Evolutionary conservation across 179 eudicot genomes (phyloP).

Genomic region (Dionaea muscipula): DNA sequence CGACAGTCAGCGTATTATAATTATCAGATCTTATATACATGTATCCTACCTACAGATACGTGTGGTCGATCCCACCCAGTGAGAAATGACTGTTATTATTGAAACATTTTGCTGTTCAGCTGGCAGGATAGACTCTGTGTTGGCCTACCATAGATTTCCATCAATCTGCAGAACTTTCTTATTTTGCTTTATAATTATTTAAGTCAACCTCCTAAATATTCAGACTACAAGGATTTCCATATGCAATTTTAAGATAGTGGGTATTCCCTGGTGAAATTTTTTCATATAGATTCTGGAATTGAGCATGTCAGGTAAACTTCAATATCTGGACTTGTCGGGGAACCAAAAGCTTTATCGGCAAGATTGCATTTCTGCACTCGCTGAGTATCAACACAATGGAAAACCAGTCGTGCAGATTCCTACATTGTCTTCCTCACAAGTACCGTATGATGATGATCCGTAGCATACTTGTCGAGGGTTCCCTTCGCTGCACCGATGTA

Average conservation of each 20-base stretch:
- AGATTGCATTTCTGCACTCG: conserved; percentile 24
- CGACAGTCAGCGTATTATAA: no score
- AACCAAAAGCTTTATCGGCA: conserved; percentile 30
- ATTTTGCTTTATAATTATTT: no score
- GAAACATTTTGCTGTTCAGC: no score
- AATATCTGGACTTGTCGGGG: conserved; percentile 60
- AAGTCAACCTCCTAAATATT: no score
- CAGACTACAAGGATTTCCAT: neutral
- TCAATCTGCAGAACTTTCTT: neutral
- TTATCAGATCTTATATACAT: no score
- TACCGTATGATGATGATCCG: conserved; percentile 70
- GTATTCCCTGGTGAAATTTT: neutral
- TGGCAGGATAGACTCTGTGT: no score
- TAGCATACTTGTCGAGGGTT: conserved; percentile 19
- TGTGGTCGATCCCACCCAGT: no score
- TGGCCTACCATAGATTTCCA: no score
- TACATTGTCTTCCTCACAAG: conserved; percentile 20
- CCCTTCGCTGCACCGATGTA: no score
- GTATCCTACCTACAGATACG: no score
- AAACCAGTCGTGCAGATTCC: conserved; percentile 30
- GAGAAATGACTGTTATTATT: no score
- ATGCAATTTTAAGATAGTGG: neutral
- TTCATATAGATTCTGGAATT: neutral
- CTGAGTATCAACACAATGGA: conserved; percentile 46
- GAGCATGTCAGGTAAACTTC: conserved; percentile 34